Conservation (phyloP, 2,329 filamentous ascomycete species). For the Aspergillus ruber region DNA sequence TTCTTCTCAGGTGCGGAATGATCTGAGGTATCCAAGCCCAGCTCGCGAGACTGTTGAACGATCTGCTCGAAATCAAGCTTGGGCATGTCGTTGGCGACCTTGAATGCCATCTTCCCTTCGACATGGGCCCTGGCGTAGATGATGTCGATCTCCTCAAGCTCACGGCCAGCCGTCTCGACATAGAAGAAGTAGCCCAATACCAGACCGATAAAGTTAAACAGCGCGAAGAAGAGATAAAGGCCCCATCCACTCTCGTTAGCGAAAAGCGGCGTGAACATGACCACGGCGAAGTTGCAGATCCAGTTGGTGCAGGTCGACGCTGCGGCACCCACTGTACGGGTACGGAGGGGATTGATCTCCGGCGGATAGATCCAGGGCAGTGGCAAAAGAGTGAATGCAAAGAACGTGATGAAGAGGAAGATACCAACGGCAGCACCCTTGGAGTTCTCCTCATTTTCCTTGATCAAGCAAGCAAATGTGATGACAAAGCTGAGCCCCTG, state of each 20-base stretch:
- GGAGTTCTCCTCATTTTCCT: constrained; percentile 13
- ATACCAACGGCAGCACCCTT: constrained; percentile 49
- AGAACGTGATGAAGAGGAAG: constrained; percentile 62
- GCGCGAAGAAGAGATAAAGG: constrained; percentile 36
- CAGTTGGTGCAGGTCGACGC: constrained; percentile 48
- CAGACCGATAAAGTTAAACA: constrained; percentile 36
- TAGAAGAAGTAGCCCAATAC: constrained; percentile 49
- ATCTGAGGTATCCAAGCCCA: constrained; percentile 14
- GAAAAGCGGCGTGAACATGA: constrained; percentile 43
- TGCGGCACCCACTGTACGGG: constrained; percentile 47
- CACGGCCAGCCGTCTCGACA: constrained; percentile 39
- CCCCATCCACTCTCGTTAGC: constrained; percentile 28
- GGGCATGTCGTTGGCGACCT: constrained; percentile 21
- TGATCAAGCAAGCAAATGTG: constrained; percentile 28
- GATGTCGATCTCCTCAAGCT: constrained; percentile 37
- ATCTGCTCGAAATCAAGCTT: constrained; percentile 25
- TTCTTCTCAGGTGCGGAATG: constrained; percentile 2
- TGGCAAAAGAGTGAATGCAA: constrained; percentile 58
- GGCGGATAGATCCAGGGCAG: constrained; percentile 51
- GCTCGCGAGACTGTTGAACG: constrained; percentile 15
- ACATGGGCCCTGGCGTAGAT: constrained; percentile 34
- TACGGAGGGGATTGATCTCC: constrained; percentile 49
- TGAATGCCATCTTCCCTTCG: constrained; percentile 27
- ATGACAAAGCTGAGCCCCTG: constrained; percentile 30
- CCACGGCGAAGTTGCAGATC: constrained; percentile 48